Conservation (phyloP, 2,329 filamentous ascomycete genomes). For the Pyrenophora seminiperda region DNA sequence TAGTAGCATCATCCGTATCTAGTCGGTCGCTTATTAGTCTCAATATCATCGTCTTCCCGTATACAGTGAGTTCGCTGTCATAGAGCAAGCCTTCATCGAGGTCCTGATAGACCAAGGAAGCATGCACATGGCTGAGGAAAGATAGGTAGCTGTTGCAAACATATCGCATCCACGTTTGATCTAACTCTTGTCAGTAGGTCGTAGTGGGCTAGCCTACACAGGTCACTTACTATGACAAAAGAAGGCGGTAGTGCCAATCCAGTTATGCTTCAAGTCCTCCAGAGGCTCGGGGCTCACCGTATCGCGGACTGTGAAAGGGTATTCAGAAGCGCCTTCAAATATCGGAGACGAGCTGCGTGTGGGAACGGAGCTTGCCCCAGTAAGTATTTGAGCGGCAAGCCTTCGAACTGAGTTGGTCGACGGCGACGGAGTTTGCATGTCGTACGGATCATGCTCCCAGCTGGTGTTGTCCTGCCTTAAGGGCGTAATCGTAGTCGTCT, state of each 20-base stretch:
- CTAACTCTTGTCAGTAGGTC: slow-evolving; percentile 16
- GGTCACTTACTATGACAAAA: slow-evolving; percentile 28
- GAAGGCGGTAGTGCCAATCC: slow-evolving; percentile 27
- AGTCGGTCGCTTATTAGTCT: slow-evolving; percentile 35
- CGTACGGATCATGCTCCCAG: slow-evolving; percentile 27
- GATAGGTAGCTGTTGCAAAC: slow-evolving; percentile 38
- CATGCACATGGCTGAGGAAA: slow-evolving; percentile 43
- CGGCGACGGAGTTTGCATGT: slow-evolving; percentile 26
- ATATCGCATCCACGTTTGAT: slow-evolving; percentile 35
- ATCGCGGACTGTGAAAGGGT: slow-evolving; percentile 26
- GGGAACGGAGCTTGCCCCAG: slow-evolving; percentile 26
- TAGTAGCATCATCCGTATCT: slow-evolving; percentile 36
- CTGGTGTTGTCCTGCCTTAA: slow-evolving; percentile 17
- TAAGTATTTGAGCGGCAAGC: slow-evolving; percentile 34
- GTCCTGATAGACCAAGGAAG: slow-evolving; percentile 43
- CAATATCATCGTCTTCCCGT: slow-evolving; percentile 40
- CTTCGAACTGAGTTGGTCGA: slow-evolving; percentile 25
- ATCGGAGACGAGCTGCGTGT: slow-evolving; percentile 30
- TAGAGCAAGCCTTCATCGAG: slow-evolving; percentile 33
- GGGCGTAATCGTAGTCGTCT: slow-evolving; percentile 13
- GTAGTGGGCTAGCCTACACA: no score
- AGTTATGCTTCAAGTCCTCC: slow-evolving; percentile 31
- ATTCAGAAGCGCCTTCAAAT: slow-evolving; percentile 29
- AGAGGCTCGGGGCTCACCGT: slow-evolving; percentile 19
- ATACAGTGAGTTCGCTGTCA: slow-evolving; percentile 40